Evolutionary conservation across 441 rosid genomes (phyloP), one percentile per base, ranked within the genome.

Genomic region (Bruguiera hainesii): DNA sequence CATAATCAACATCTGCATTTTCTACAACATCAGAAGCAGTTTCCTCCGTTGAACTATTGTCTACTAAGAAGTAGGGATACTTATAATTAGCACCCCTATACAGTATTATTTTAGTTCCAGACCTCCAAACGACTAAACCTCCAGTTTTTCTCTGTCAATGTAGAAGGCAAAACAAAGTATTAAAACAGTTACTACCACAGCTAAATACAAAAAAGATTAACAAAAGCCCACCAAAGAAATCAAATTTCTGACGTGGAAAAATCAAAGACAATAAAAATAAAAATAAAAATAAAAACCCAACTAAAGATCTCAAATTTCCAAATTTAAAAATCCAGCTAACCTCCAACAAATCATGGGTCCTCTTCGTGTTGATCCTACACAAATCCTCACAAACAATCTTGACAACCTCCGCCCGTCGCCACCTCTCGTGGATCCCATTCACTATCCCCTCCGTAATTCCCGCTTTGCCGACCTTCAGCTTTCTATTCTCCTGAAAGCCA

Each of bases 381-480:
- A 95, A 65, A 81, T 95, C 97, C 73, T 92, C 98, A 56, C 97
- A 95, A 39, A 79, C 80, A 73, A 95, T 83, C 91, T 83, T 95
- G 10, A 92, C 96, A 55, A 95, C 87, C 73, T 95, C 98, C 16
- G 78, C 59, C 62, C 79, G 83, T 72, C 93, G 84, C 99, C 99
- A 95, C 80, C 99, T 81, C 87, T 95, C 99, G 52, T 95, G 98
- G 66, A 92, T 92, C 74, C 97, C 97, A 80, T 92, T 95, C 71
- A 95, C 96, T 18, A 95, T 85, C 64, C 98, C 98, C 78, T 95
- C 99, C 3, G 99, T 95, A 39, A 95, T 84, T 64, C 99, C 99
- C 0, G 93, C 96, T 72, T 90, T 92, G 28, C 99, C 99, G 10
- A 95, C 72, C 81, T 82, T 95, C 77, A 95, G 71, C 79, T 85